Evolutionary conservation across 2,329 filamentous ascomycete genomes (phyloP).

Genomic region (Davidsoniella neocaledoniae): DNA sequence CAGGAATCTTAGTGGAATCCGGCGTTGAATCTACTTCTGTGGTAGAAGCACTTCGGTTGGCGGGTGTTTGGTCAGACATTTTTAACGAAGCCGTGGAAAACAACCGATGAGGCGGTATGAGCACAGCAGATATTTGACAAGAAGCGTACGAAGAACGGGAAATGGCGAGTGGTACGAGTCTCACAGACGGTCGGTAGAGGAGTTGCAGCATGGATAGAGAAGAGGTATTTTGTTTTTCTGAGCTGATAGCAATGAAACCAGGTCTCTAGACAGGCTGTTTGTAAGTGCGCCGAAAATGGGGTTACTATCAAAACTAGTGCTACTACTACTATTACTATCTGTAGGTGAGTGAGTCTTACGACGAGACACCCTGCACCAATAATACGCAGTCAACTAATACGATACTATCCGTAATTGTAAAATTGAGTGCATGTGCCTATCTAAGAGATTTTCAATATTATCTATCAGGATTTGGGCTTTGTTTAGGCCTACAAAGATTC

Average conservation of each 20-base stretch:
- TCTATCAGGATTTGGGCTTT: no score
- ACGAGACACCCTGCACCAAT: neutral
- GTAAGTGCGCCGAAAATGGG: no score
- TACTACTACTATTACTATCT: no score
- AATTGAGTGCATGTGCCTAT: no score
- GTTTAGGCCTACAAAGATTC: no score
- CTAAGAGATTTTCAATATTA: no score
- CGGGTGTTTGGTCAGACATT: slow-evolving; percentile 10
- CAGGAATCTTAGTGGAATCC: neutral
- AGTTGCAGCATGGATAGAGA: slow-evolving; percentile 2
- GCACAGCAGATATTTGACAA: neutral
- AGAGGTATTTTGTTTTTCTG: neutral
- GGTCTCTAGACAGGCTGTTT: no score
- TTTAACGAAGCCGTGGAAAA: neutral
- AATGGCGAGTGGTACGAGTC: neutral
- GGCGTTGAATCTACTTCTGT: neutral
- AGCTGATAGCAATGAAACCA: neutral
- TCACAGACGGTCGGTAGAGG: neutral
- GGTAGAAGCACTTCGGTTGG: neutral
- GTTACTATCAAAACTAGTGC: no score
- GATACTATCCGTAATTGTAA: no score
- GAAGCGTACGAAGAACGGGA: neutral
- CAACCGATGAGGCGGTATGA: neutral
- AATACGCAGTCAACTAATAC: no score
- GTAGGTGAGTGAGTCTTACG: neutral